These are phyloP conservation scores for Phytophthora chlamydospora DNA, from an alignment of 352 stramenopile genomes.

Conservation along the genomic window DNA sequence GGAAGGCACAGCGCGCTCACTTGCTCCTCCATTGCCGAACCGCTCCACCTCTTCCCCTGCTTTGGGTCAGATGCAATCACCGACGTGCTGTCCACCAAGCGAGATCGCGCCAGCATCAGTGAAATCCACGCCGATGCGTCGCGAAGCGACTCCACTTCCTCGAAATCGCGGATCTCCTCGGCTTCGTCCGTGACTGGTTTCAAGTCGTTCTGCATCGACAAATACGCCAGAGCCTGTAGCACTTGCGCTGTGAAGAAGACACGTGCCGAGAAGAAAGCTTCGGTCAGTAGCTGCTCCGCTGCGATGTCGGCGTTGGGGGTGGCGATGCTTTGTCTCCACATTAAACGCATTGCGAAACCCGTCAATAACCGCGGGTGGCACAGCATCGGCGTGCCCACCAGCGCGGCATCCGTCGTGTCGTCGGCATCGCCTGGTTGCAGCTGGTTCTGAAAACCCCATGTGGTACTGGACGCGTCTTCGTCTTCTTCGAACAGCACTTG, in stretches of 20 bases:
- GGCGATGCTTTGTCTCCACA: constrained; percentile 44
- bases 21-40: constrained; percentile 42
- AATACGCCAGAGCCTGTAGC: constrained; percentile 58
- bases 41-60: constrained; percentile 29
- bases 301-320: constrained; percentile 38
- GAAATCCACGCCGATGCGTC: constrained; percentile 63
- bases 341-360: constrained; percentile 59
- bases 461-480: constrained; percentile 30
- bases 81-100: constrained; percentile 31
- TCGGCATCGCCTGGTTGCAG: constrained; percentile 21
- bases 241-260: constrained; percentile 65
- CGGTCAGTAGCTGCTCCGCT: constrained; percentile 48
- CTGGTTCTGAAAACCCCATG: constrained; percentile 11
- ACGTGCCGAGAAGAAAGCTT: constrained; percentile 63
- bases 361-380: constrained; percentile 56
- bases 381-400: constrained; percentile 50
- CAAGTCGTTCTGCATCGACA: constrained; percentile 28
- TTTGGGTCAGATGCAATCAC: neutral
- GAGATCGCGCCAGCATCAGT: constrained; percentile 53
- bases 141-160: constrained; percentile 59
- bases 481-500: constrained; percentile 78
- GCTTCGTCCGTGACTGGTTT: constrained; percentile 4
- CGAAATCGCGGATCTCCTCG: constrained; percentile 48
- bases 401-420: constrained; percentile 28
- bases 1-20: constrained; percentile 57